Conservation (phyloP, 306 rosid genomes). For the apple (Malus domestica) region ASM211411v1 NC_041794.1:31206001-31206500, state of each 20-base stretch:
- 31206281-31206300: neutral
- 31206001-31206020: neutral
- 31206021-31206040: constrained; percentile 21
- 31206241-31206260: no score
- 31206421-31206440: neutral
- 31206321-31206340: neutral
- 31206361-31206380: neutral
- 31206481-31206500: neutral
- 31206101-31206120: neutral
- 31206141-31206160: neutral
- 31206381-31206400: neutral
- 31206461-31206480: neutral
- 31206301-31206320: neutral
- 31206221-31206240: neutral
- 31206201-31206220: neutral
- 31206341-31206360: neutral
- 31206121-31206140: neutral
- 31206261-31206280: no score
- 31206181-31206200: neutral
- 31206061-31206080: neutral
- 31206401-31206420: neutral
- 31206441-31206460: neutral
- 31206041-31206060: constrained; percentile 38
- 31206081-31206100: neutral
- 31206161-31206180: neutral